These are phyloP conservation scores for Xylariomycetidae sp. DNA, from an alignment of 2,329 filamentous ascomycete species.

Conservation along the genomic window DNA sequence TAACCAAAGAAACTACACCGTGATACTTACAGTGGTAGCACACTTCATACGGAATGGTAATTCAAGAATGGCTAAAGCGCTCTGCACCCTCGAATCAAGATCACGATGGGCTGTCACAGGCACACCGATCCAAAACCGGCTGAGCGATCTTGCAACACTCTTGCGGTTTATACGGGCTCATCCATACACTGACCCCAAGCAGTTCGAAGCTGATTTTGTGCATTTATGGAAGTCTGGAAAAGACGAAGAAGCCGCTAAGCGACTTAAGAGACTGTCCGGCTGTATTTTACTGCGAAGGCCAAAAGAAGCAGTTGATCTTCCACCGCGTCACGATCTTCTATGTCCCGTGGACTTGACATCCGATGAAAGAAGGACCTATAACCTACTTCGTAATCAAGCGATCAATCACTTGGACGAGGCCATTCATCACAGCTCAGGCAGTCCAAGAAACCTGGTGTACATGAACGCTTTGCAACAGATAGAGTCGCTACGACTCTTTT, in stretches of 20 bases:
- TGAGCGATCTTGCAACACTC: slow-evolving; percentile 37
- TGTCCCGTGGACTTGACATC: slow-evolving; percentile 31
- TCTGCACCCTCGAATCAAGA: slow-evolving; percentile 31
- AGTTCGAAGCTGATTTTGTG: slow-evolving; percentile 35
- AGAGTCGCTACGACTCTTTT: slow-evolving; percentile 39
- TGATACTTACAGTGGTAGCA: slow-evolving; percentile 22
- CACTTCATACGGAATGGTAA: slow-evolving; percentile 35
- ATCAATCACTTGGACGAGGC: slow-evolving; percentile 31
- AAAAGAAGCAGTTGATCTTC: slow-evolving; percentile 34
- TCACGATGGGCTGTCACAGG: slow-evolving; percentile 44
- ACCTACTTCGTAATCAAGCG: slow-evolving; percentile 21
- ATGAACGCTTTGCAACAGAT: slow-evolving; percentile 41
- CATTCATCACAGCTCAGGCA: slow-evolving; percentile 14
- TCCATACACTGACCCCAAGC: slow-evolving; percentile 34
- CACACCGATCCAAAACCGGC: slow-evolving; percentile 44
- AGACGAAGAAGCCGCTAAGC: slow-evolving; percentile 30
- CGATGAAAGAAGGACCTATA: slow-evolving; percentile 32
- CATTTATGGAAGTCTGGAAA: slow-evolving; percentile 34
- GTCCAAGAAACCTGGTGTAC: slow-evolving; percentile 18
- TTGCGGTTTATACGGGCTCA: slow-evolving; percentile 38
- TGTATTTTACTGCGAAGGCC: slow-evolving; percentile 37
- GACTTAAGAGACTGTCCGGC: slow-evolving; percentile 33
- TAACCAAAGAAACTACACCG: neutral
- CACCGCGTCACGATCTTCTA: slow-evolving; percentile 27
- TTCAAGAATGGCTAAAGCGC: slow-evolving; percentile 30